phyloP scores from a whole-genome alignment of 257 asterid genomes.

The Nicotiana attenuata region DNA sequence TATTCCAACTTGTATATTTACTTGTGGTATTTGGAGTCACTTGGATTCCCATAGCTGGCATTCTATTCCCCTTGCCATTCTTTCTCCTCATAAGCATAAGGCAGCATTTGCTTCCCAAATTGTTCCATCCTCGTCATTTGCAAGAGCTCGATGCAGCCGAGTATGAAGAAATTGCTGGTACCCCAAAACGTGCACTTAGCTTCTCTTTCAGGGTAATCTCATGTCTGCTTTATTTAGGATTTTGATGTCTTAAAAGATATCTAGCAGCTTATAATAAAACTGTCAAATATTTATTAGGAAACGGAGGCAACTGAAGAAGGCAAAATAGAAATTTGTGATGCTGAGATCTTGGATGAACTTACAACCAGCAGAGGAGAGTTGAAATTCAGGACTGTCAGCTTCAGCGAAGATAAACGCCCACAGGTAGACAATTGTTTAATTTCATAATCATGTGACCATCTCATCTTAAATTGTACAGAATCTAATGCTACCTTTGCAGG shows the following conservation, averaged over 20 bases:
- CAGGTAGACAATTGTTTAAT: slow-evolving; percentile 19
- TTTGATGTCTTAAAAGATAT: neutral
- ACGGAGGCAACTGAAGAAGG: slow-evolving; percentile 20
- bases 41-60: slow-evolving; percentile 65
- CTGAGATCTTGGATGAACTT: slow-evolving; percentile 51
- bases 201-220: slow-evolving; percentile 28
- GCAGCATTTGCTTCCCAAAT: slow-evolving; percentile 48
- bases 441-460: neutral
- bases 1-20: slow-evolving; percentile 40
- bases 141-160: slow-evolving; percentile 61
- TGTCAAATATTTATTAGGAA: slow-evolving; percentile 21
- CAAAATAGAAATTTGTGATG: slow-evolving; percentile 29
- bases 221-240: neutral
- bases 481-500: neutral
- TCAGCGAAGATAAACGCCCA: slow-evolving; percentile 29
- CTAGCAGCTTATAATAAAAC: neutral
- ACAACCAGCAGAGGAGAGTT: slow-evolving; percentile 61
- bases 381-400: slow-evolving; percentile 37
- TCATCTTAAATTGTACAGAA: no score
- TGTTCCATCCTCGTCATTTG: slow-evolving; percentile 29
- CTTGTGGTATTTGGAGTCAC: slow-evolving; percentile 50
- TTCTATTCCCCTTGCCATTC: slow-evolving; percentile 57
- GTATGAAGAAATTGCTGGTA: slow-evolving; percentile 45
- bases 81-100: slow-evolving; percentile 47
- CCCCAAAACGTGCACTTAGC: slow-evolving; percentile 37